Percentiles rank a stretch among this genome's conserved stretches.
phyloP scores from a whole-genome alignment of 2,329 filamentous ascomycete genomes.

The Ploettnerulaceae sp. region DNA sequence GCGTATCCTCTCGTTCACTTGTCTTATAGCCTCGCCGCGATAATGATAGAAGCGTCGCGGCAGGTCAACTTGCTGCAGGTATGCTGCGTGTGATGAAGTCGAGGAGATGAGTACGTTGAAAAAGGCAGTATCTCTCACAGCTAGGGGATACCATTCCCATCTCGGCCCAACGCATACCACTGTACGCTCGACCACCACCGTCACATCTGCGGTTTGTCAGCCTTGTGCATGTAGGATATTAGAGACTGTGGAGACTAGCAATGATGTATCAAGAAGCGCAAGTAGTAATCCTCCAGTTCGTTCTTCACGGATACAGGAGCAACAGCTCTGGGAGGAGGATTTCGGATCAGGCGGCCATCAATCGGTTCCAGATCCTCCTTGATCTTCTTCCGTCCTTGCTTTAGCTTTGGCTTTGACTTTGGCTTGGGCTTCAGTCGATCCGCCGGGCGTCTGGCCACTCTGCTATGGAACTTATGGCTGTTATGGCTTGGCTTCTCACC shows the following conservation, averaged over 20 bases:
- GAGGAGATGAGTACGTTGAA: constrained; percentile 25
- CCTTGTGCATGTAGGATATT: neutral
- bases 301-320: constrained; percentile 16
- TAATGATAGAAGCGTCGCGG: constrained; percentile 18
- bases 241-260: constrained; percentile 16
- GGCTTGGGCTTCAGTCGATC: constrained; percentile 1
- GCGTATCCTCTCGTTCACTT: constrained; percentile 19
- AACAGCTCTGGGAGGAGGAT: constrained; percentile 16
- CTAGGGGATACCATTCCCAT: constrained; percentile 25
- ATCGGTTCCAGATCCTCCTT: neutral
- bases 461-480: too few relatives aligned
- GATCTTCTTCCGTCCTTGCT: constrained; percentile 4
- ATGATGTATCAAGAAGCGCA: constrained; percentile 24
- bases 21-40: constrained; percentile 22
- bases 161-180: constrained; percentile 21
- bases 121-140: constrained; percentile 22
- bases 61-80: constrained; percentile 14
- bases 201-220: constrained; percentile 22
- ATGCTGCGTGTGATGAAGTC: constrained; percentile 20
- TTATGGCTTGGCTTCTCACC: constrained; percentile 1
- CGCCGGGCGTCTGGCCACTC: neutral
- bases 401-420: too few relatives aligned
- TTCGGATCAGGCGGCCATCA: constrained; percentile 7
- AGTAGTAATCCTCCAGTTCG: constrained; percentile 15
- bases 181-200: constrained; percentile 14